A percentile compares a stretch with the other conserved stretches of the same genome.
phyloP scores from a whole-genome alignment of 2,329 filamentous ascomycete genomes.

The Colletotrichum salicis region DNA sequence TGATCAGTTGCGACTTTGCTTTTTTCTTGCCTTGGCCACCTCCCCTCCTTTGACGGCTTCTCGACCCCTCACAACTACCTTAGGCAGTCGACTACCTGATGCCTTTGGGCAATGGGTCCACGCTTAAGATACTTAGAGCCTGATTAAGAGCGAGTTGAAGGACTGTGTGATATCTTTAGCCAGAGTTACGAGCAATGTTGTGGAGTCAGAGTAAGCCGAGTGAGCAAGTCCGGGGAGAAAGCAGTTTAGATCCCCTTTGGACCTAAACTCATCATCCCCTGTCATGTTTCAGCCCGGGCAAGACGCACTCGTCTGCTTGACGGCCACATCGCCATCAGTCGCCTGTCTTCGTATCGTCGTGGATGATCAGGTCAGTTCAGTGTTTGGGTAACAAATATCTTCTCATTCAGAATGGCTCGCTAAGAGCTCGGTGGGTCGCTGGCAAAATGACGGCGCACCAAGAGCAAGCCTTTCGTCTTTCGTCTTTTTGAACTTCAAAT shows the following conservation, averaged over 20 bases:
- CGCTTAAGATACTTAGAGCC: not conserved
- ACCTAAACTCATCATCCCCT: constrained; percentile 1
- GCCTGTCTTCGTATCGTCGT: not conserved
- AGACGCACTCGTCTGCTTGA: not conserved
- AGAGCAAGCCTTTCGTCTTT: not conserved
- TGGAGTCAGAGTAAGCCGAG: not conserved
- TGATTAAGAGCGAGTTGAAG: constrained; percentile 1
- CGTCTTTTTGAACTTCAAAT: not conserved
- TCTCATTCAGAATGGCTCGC: constrained; percentile 11
- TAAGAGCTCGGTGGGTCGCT: constrained; percentile 6
- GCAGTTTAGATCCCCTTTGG: not conserved
- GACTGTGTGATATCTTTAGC: not conserved
- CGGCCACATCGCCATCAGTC: not conserved
- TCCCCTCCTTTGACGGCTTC: not conserved
- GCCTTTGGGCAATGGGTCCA: not conserved
- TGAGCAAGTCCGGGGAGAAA: constrained; percentile 16
- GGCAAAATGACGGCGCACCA: not conserved
- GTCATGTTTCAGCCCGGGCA: constrained; percentile 25
- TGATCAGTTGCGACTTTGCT: constrained; percentile 23
- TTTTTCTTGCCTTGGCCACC: not conserved
- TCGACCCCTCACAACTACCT: not conserved
- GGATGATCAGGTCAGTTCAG: not conserved
- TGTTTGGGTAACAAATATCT: not conserved
- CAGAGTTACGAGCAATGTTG: not conserved
- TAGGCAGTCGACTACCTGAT: not conserved